Evolutionary conservation across 345 rosid genomes (phyloP), one percentile per base, ranked within the genome.

Genomic region (Citrus sinensis): DNA sequence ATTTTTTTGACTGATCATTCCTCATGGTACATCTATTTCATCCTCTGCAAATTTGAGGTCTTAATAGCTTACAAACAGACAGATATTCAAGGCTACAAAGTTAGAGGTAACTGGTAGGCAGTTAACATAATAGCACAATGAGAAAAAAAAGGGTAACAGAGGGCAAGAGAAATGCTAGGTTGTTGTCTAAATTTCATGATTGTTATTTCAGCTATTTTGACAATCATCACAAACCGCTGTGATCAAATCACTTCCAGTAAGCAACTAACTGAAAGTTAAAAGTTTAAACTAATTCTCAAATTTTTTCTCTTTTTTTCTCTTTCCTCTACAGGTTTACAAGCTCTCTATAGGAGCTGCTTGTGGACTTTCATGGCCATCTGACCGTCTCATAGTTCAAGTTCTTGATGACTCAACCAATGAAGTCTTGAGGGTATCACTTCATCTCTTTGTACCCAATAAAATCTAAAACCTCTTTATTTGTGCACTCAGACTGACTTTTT

Each of bases 271-370:
- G 25, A 75, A 19, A 39, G 59, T 19, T 73, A 11, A 19, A 0
- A 16, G 7, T 67, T 7, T 67, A 8, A 65, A 17, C 2, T 35
- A 11, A 34, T 35, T 59, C 7, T 37, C 30, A 4, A 6, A 19
- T 27, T 56, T 19, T 0, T 34, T 11, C 11, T 0, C 20, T 37
- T 24, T 32, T 30, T 56, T 60, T 17, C 9, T 24, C 16, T 32
- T 65, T 39, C 24, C 51, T 42, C 64, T 17, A 54, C 58, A 85
- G 86, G 88, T 83, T 42, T 85, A 85, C 56, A 76, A 79, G 79
- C 81, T 86, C 34, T 86, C 86, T 2, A 86, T 83, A n/a, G 86
- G 85, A 22, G 86, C 84, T 69, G 84, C 84, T 29, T 81, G 86
- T 60, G 82, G 83, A 16, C 86, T 86, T 61, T 76, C 83, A 19